Conservation (phyloP, 148 eudicot species). For the Amaranthus hypochondriacus region DNA sequence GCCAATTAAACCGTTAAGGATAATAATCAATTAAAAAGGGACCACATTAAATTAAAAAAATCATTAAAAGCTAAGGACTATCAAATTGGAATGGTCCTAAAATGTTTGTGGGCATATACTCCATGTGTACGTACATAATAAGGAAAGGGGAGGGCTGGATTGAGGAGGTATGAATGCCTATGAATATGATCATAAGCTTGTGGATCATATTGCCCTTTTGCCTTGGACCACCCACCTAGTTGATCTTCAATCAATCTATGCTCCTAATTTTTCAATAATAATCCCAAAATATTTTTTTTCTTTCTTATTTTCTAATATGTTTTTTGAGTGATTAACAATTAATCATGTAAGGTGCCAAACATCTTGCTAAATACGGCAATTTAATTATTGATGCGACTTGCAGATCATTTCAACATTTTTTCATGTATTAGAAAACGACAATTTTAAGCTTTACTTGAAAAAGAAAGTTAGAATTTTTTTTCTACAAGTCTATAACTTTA, state of each 20-base stretch:
- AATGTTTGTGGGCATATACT: constrained; percentile 19
- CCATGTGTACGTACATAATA: constrained; percentile 25
- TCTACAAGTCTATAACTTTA: no score
- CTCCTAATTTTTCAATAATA: not conserved
- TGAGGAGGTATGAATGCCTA: not conserved
- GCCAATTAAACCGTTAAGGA: constrained; percentile 11
- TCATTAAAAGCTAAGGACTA: constrained; percentile 11
- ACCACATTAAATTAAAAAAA: constrained; percentile 7
- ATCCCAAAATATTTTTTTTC: not conserved
- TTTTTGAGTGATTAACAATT: not conserved
- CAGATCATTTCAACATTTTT: no score
- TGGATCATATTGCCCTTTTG: constrained; percentile 21
- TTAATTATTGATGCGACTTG: not conserved
- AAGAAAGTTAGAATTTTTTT: no score
- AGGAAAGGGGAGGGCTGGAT: not conserved
- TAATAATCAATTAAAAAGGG: constrained; percentile 13
- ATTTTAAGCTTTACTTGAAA: no score
- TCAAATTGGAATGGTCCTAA: constrained; percentile 24
- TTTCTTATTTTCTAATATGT: not conserved
- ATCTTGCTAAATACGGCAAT: not conserved
- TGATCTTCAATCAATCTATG: not conserved
- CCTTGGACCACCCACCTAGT: constrained; percentile 24
- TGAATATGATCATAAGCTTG: constrained; percentile 23
- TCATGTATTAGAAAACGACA: no score
- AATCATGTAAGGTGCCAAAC: not conserved